Evolutionary conservation across 2,329 filamentous ascomycete species (phyloP), one percentile per base, ranked within the genome.

Genomic region (Colletotrichum tamarilloi): DNA sequence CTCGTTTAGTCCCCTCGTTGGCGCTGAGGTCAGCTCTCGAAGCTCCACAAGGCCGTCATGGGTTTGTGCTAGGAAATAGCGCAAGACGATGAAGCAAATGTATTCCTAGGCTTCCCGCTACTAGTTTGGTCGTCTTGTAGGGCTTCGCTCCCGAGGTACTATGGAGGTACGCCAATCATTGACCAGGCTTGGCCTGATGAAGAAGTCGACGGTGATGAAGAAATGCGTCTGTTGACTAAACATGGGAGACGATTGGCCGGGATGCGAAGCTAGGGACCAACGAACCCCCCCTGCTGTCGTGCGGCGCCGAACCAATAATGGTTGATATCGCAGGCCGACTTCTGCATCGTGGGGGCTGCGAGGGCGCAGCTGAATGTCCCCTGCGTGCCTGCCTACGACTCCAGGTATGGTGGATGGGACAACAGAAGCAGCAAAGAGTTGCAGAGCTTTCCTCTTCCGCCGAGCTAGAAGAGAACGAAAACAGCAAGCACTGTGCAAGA

Each of bases 261-360:
- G 55, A 24, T 70, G 59, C 67, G 70, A 73, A 55, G 70, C 30
- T 19, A 65, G 67, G 70, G 49, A 30, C 30, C 67, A 49, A 49
- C 55, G 14, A 32, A 11, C 14, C 49, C 70, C 70, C 69, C 56
- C 35, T 62, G 55, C 49, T 30, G 22, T 65, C 35, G 55, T 62
- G 60, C 24, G 46, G 65, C 55, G 46, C 67, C 67, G 67, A 71
- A 49, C 71, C 71, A 73, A 73, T 73, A 62, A 73, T 73, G 67
- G 60, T 26, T 35, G 60, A 38, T 49, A 73, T 62, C 19, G 60
- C 35, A 30, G 30, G n/a, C 58, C 62, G 32, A 62, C 46, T 60
- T 62, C 46, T 60, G 60, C 60, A 71, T 73, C 67, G 66, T 69
- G 60, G 65, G 70, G 70, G 66, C 60, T n/a, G n/a, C 56, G 35